Conservation (phyloP, 148 eudicot genomes). For the Silene uniflora region DNA sequence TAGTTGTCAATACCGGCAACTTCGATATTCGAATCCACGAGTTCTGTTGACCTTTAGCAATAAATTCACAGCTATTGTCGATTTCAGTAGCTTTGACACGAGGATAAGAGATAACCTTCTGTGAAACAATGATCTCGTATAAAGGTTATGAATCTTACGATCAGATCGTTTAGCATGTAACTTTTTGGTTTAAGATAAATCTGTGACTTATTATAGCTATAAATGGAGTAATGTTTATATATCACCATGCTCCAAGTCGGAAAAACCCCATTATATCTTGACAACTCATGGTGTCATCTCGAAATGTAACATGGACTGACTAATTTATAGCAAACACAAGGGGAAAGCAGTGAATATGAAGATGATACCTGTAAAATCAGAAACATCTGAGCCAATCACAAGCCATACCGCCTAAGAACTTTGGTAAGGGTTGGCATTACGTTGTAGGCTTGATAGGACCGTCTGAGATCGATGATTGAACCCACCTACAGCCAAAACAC, state of each 20-base stretch:
- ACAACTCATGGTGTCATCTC: no score
- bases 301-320: neutral
- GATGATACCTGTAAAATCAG: slow-evolving; percentile 5
- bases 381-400: slow-evolving; percentile 31
- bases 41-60: neutral
- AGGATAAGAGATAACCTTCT: neutral
- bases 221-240: no score
- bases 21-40: neutral
- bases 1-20: neutral
- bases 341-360: neutral
- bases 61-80: neutral
- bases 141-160: no score
- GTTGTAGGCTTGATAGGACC: slow-evolving; percentile 97
- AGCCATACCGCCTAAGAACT: slow-evolving; percentile 82
- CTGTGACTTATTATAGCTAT: no score
- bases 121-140: neutral
- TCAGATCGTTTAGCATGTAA: no score
- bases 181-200: no score
- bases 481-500: slow-evolving; percentile 58
- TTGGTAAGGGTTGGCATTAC: slow-evolving; percentile 90
- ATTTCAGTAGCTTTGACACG: neutral
- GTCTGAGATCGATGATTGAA: slow-evolving; percentile 86
- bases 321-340: neutral
- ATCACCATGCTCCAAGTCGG: no score
- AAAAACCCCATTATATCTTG: no score